Evolutionary conservation across 129 eudicot genomes (phyloP).

Genomic region (Flaveria brownii): DNA sequence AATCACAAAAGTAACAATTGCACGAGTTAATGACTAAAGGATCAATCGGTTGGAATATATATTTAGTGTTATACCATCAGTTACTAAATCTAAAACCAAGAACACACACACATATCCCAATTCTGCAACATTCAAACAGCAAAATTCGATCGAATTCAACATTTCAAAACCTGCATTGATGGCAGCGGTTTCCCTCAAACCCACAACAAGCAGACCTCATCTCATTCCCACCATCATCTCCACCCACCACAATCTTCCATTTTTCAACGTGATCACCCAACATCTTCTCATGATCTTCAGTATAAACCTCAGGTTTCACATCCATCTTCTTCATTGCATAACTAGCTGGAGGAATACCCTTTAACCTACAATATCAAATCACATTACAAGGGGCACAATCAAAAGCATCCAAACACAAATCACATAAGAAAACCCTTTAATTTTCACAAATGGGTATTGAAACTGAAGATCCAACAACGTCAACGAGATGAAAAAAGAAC

Average conservation of each 20-base stretch:
- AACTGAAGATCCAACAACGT: too few species aligned
- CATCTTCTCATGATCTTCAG: too few species aligned
- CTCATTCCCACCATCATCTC: constrained; percentile 49
- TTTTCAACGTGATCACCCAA: constrained; percentile 22
- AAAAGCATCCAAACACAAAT: too few species aligned
- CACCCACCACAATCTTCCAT: constrained; percentile 60
- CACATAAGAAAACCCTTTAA: too few species aligned
- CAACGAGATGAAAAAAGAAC: too few species aligned
- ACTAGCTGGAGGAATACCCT: constrained; percentile 35
- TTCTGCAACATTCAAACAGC: background rate
- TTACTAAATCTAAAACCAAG: background rate
- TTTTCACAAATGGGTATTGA: too few species aligned
- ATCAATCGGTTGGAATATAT: background rate
- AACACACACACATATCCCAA: background rate
- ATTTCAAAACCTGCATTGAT: constrained; percentile 71
- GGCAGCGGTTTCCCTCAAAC: constrained; percentile 67
- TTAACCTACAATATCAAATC: constrained; percentile 38
- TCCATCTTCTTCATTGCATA: constrained; percentile 55
- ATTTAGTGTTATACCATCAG: background rate
- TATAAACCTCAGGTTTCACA: constrained; percentile 3
- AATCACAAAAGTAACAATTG: background rate
- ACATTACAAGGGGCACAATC: too few species aligned
- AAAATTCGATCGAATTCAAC: background rate
- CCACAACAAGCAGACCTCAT: constrained; percentile 54
- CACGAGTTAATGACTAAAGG: too few species aligned